phyloP scores from a whole-genome alignment of 1,284 basidiomycete genomes.

The Papiliotrema fonsecae region DNA sequence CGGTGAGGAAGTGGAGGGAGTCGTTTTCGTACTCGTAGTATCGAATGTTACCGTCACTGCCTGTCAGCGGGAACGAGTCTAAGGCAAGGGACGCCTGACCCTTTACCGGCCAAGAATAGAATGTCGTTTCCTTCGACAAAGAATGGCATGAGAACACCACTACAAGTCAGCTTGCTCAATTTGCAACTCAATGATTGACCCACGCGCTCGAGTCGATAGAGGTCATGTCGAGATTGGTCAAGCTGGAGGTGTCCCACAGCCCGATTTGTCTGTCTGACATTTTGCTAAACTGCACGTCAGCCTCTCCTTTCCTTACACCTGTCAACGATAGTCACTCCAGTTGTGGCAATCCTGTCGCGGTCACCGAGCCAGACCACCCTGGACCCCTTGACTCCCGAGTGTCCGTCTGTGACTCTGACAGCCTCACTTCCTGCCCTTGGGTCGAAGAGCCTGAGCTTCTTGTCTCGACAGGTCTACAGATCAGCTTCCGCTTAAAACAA shows the following conservation, averaged over 20 bases:
- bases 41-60: conserved; percentile 83
- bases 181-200: conserved; percentile 6
- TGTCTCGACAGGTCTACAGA: conserved; percentile 76
- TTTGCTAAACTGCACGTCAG: conserved; percentile 62
- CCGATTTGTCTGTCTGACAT: conserved; percentile 88
- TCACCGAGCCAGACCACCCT: conserved; percentile 90
- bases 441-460: conserved; percentile 89
- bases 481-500: background rate
- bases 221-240: conserved; percentile 69
- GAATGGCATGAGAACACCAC: conserved; percentile 95
- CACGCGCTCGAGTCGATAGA: conserved; percentile 74
- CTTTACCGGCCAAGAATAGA: conserved; percentile 74
- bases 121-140: conserved; percentile 88
- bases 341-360: conserved; percentile 79
- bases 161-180: conserved; percentile 5
- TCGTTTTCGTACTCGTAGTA: conserved; percentile 95
- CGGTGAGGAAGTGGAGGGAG: conserved; percentile 70
- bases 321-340: conserved; percentile 54
- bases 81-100: conserved; percentile 40
- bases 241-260: conserved; percentile 74
- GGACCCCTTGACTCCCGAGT: conserved; percentile 89
- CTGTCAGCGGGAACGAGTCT: conserved; percentile 4
- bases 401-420: conserved; percentile 76
- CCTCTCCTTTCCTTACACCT: background rate
- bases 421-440: conserved; percentile 72